Evolutionary conservation across 495 filamentous ascomycete species (phyloP).

Genomic region (Neurospora tetraspora): DNA sequence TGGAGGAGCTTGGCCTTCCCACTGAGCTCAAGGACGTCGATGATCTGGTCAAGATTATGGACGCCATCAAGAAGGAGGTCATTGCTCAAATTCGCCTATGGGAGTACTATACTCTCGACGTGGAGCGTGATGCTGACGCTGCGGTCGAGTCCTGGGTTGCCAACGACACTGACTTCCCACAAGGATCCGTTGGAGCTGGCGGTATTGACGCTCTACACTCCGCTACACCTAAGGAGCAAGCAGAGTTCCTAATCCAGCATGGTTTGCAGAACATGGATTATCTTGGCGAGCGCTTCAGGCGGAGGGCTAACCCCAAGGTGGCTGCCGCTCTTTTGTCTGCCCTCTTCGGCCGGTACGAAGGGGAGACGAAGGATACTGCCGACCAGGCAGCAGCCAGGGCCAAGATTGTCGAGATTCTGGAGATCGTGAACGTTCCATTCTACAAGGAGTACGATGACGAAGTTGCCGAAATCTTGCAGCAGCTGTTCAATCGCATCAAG

Average conservation of each 20-base stretch:
- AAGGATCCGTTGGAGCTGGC: slow-evolving; percentile 30
- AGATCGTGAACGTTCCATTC: slow-evolving; percentile 76
- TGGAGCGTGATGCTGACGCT: slow-evolving; percentile 58
- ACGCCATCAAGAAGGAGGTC: slow-evolving; percentile 68
- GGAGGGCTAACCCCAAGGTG: slow-evolving; percentile 53
- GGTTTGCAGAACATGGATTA: slow-evolving; percentile 59
- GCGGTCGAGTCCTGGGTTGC: slow-evolving; percentile 62
- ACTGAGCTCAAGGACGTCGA: slow-evolving; percentile 58
- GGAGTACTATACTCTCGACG: slow-evolving; percentile 86
- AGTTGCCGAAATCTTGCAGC: slow-evolving; percentile 70
- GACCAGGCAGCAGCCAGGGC: slow-evolving; percentile 38
- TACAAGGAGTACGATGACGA: slow-evolving; percentile 89
- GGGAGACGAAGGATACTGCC: slow-evolving; percentile 28
- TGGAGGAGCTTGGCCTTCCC: slow-evolving; percentile 60
- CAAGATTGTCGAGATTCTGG: slow-evolving; percentile 53
- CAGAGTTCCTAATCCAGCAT: slow-evolving; percentile 41
- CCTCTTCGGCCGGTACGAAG: slow-evolving; percentile 58
- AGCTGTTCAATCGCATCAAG: slow-evolving; percentile 87
- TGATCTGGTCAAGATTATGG: slow-evolving; percentile 77
- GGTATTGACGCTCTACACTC: slow-evolving; percentile 37
- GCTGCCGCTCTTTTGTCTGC: slow-evolving; percentile 60
- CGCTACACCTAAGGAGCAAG: slow-evolving; percentile 34
- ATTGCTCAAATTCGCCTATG: slow-evolving; percentile 70
- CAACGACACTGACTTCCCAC: slow-evolving; percentile 39
- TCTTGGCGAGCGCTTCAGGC: slow-evolving; percentile 68